Percentiles rank a stretch among this genome's conserved stretches.
phyloP scores from a whole-genome alignment of 495 filamentous ascomycete species.

The Tuber calosporum region DNA sequence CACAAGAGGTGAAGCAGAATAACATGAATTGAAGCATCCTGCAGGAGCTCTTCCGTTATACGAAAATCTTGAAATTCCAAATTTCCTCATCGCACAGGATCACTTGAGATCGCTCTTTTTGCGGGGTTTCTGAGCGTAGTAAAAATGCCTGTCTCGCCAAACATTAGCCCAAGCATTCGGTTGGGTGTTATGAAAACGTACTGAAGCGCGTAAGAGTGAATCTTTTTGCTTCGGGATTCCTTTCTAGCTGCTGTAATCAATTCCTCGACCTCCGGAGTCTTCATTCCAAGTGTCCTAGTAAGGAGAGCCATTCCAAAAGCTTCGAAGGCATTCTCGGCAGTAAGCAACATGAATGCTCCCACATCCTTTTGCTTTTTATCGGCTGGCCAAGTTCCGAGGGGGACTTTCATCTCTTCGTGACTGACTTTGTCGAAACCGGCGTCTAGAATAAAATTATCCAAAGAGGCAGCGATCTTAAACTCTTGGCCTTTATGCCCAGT shows the following conservation, averaged over 20 bases:
- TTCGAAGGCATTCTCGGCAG: constrained; percentile 26
- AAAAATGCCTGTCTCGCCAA: constrained; percentile 11
- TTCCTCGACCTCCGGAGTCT: constrained; percentile 6
- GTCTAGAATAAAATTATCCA: constrained; percentile 7
- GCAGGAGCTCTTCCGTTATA: neutral
- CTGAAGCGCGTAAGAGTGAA: constrained; percentile 24
- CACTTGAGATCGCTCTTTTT: neutral
- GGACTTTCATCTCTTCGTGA: constrained; percentile 14
- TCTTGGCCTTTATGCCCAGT: constrained; percentile 15
- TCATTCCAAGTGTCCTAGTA: constrained; percentile 23
- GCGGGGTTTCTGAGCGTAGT: constrained; percentile 22
- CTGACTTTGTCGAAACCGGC: constrained; percentile 24
- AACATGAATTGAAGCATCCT: neutral
- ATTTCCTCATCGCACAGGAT: neutral
- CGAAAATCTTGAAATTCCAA: neutral
- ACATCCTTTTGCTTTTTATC: constrained; percentile 29
- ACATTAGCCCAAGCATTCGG: neutral
- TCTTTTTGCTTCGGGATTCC: constrained; percentile 25
- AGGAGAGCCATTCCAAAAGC: constrained; percentile 27
- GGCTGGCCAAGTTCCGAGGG: constrained; percentile 29
- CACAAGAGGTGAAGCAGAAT: neutral
- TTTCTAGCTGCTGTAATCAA: constrained; percentile 8
- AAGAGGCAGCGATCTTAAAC: constrained; percentile 6
- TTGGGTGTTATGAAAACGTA: constrained; percentile 5
- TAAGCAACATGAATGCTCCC: constrained; percentile 18